These are phyloP conservation scores for Rhizophora mangle DNA, from an alignment of 345 rosid species.

Conservation along the genomic window DNA sequence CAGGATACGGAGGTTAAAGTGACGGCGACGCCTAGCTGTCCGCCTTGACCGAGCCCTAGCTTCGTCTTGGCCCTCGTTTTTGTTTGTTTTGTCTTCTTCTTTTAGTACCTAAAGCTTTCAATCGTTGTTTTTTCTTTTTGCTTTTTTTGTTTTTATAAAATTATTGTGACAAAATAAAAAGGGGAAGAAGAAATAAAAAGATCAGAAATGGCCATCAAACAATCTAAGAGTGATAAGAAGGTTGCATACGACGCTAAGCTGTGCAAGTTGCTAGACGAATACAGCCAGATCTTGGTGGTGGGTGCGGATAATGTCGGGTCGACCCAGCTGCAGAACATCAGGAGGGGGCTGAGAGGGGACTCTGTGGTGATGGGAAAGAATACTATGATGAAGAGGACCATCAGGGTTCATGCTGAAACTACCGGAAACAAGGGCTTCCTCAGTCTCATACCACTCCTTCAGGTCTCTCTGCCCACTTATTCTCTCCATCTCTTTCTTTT, in stretches of 20 bases:
- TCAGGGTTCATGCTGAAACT: constrained; percentile 71
- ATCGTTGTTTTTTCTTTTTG: no score
- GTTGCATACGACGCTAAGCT: constrained; percentile 72
- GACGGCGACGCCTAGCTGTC: constrained; percentile 49
- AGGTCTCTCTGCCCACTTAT: constrained; percentile 33
- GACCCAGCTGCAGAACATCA: constrained; percentile 83
- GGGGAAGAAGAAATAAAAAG: background rate
- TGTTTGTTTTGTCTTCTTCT: background rate
- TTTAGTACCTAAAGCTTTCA: background rate
- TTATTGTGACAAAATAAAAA: no score
- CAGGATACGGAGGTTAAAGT: constrained; percentile 50
- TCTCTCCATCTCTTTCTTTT: no score
- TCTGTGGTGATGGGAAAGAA: constrained; percentile 92
- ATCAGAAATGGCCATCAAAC: constrained; percentile 34
- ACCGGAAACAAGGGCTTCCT: constrained; percentile 59
- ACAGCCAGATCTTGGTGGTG: constrained; percentile 67
- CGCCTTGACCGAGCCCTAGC: constrained; percentile 56
- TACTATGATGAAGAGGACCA: constrained; percentile 92
- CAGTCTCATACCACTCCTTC: constrained; percentile 76
- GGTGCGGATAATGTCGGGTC: constrained; percentile 95
- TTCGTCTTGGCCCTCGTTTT: constrained; percentile 65
- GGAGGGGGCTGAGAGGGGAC: constrained; percentile 76
- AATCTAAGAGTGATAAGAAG: constrained; percentile 81
- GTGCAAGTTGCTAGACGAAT: constrained; percentile 72
- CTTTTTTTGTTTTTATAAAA: no score